Conservation (phyloP, 306 rosid species). For the Rosa persica region DNA sequence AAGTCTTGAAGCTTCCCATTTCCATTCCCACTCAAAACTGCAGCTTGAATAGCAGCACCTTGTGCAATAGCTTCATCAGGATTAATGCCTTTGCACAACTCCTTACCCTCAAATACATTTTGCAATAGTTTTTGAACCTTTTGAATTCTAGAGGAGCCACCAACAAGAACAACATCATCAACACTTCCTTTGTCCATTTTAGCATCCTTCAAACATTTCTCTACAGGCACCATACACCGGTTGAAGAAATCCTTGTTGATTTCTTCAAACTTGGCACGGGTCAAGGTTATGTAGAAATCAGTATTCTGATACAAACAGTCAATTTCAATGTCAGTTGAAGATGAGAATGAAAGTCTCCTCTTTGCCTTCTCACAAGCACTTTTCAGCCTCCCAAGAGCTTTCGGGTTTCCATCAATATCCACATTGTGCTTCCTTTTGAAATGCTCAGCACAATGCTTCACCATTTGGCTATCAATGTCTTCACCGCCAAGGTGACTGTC, state of each 20-base stretch:
- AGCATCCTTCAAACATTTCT: constrained; percentile 11
- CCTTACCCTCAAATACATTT: background rate
- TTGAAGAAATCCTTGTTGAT: background rate
- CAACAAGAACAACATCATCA: constrained; percentile 1
- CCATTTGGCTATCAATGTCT: background rate
- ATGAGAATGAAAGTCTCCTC: background rate
- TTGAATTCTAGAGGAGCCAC: background rate
- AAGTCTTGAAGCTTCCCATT: background rate
- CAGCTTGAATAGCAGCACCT: constrained; percentile 10
- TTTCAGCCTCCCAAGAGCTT: background rate
- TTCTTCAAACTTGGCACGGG: background rate
- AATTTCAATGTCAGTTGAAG: background rate
- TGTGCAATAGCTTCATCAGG: background rate
- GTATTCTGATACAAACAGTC: background rate
- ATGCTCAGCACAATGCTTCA: background rate
- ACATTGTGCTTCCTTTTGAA: background rate
- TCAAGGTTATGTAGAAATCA: background rate
- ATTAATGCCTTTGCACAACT: constrained; percentile 6
- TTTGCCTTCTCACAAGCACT: background rate
- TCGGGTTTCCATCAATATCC: background rate
- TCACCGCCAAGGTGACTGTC: background rate
- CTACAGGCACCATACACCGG: background rate
- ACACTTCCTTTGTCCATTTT: background rate
- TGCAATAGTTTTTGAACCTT: background rate
- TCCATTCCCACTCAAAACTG: background rate